Percentiles rank a stretch among this genome's conserved stretches.
Evolutionary conservation across 345 rosid species (phyloP).

Genomic region (Trapa bicornis): DNA sequence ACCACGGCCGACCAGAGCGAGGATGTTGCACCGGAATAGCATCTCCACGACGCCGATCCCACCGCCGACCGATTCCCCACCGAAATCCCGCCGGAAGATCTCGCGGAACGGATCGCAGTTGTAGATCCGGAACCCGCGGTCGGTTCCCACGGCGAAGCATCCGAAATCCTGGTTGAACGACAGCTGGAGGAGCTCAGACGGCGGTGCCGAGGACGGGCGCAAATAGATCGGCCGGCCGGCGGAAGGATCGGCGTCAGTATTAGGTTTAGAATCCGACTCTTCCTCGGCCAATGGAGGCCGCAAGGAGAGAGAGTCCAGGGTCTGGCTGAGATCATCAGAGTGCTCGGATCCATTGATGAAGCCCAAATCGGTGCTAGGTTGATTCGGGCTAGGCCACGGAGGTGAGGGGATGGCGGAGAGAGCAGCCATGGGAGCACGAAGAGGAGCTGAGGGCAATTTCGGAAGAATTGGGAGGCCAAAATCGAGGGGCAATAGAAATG

Average conservation of each 20-base stretch:
- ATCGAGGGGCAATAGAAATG: neutral
- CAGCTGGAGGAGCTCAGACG: constrained; percentile 44
- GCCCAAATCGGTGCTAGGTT: constrained; percentile 10
- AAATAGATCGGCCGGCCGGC: constrained; percentile 12
- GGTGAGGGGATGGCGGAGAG: constrained; percentile 53
- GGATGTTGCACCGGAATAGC: constrained; percentile 82
- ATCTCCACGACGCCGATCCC: constrained; percentile 75
- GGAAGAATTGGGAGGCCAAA: neutral
- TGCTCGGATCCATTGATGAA: constrained; percentile 3
- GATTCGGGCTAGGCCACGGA: constrained; percentile 33
- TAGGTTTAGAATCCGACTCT: constrained; percentile 12
- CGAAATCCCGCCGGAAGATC: constrained; percentile 87
- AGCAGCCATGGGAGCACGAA: constrained; percentile 39
- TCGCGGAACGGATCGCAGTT: constrained; percentile 92
- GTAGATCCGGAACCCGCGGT: constrained; percentile 82
- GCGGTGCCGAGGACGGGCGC: constrained; percentile 11
- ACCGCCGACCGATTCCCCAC: constrained; percentile 32
- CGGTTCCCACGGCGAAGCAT: constrained; percentile 84
- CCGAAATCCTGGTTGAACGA: constrained; percentile 84
- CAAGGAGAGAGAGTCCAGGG: constrained; percentile 43
- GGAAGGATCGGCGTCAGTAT: constrained; percentile 10
- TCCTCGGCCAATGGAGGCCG: constrained; percentile 16
- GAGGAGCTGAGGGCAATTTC: neutral
- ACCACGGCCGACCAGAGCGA: constrained; percentile 94
- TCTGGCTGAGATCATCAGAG: constrained; percentile 14